These are phyloP conservation scores for Penicillium decumbens DNA, from an alignment of 2,329 filamentous ascomycete species.

Conservation along the genomic window DNA sequence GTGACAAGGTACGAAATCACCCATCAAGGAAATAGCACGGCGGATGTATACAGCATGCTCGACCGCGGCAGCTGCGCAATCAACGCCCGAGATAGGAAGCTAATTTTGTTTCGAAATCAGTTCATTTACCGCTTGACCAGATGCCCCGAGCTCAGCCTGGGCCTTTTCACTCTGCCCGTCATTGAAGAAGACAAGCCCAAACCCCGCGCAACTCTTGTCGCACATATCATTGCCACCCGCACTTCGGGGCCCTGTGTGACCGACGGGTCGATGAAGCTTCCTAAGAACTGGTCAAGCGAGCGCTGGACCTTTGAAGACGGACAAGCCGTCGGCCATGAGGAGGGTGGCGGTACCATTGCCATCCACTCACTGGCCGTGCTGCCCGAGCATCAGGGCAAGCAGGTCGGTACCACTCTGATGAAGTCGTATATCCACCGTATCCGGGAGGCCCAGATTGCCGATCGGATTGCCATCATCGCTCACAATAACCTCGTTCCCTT, in stretches of 20 bases:
- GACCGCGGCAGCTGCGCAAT: neutral
- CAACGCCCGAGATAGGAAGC: neutral
- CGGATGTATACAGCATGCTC: neutral
- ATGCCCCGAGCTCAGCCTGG: slow-evolving; percentile 72
- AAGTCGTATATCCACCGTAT: slow-evolving; percentile 74
- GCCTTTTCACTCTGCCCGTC: slow-evolving; percentile 64
- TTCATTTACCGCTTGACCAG: slow-evolving; percentile 69
- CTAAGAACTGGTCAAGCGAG: slow-evolving; percentile 59
- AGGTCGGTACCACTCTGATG: slow-evolving; percentile 69
- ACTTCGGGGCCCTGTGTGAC: slow-evolving; percentile 60
- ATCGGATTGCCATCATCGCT: slow-evolving; percentile 70
- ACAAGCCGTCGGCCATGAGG: slow-evolving; percentile 61
- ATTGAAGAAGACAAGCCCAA: slow-evolving; percentile 53
- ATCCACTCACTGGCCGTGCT: slow-evolving; percentile 78
- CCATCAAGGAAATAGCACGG: neutral
- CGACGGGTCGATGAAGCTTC: slow-evolving; percentile 71
- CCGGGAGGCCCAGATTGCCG: slow-evolving; percentile 63
- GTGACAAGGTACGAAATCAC: slow-evolving; percentile 53
- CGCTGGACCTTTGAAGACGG: slow-evolving; percentile 39
- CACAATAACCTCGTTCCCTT: slow-evolving; percentile 69
- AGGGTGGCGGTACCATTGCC: slow-evolving; percentile 68
- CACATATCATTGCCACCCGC: slow-evolving; percentile 72
- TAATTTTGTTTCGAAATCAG: slow-evolving; percentile 42
- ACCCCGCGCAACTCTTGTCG: slow-evolving; percentile 63
- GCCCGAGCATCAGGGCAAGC: slow-evolving; percentile 67